Conservation (phyloP, 1,284 basidiomycete genomes). For the Agroathelia rolfsii region DNA sequence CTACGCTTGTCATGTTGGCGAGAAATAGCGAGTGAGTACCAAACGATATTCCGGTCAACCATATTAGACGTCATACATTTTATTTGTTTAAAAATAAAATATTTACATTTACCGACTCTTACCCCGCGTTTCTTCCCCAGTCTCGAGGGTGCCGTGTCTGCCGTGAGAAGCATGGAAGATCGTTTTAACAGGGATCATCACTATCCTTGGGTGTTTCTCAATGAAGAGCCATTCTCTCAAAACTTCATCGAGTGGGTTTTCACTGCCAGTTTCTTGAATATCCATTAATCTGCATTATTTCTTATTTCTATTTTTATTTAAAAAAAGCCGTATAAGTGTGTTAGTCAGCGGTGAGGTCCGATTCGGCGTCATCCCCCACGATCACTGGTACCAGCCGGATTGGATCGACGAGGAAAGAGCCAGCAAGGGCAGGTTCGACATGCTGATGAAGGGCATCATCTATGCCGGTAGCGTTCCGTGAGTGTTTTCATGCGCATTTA, state of each 20-base stretch:
- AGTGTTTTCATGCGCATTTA: not conserved
- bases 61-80: no score
- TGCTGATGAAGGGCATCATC: conserved; percentile 56
- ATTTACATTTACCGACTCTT: no score
- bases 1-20: conserved; percentile 40
- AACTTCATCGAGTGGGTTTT: conserved; percentile 33
- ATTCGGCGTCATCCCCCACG: conserved; percentile 65
- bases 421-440: conserved; percentile 40
- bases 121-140: no score
- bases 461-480: conserved; percentile 43
- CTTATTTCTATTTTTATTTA: conserved; percentile 39
- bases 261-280: not conserved
- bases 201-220: conserved; percentile 42
- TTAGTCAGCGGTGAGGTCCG: conserved; percentile 38
- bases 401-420: conserved; percentile 73
- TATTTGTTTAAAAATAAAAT: no score
- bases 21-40: conserved; percentile 44
- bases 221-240: conserved; percentile 37
- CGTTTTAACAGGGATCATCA: conserved; percentile 36
- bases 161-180: conserved; percentile 24
- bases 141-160: conserved; percentile 29
- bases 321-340: conserved; percentile 6
- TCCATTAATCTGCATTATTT: conserved; percentile 23
- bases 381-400: conserved; percentile 75
- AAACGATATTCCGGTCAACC: no score